Evolutionary conservation across 1,284 basidiomycete genomes (phyloP).

Genomic region (Hemileia vastatrix): DNA sequence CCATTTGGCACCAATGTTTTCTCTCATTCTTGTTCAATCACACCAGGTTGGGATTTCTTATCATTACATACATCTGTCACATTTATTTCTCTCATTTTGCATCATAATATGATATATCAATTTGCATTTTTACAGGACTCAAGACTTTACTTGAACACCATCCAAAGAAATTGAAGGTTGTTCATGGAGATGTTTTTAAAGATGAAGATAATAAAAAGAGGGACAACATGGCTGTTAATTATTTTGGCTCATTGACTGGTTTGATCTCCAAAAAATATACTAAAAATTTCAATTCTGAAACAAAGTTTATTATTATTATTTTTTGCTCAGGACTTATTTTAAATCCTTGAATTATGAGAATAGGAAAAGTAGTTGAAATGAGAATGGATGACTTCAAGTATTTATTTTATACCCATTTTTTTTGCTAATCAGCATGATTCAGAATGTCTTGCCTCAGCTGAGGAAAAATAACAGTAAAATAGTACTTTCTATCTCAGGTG

Average conservation of each 20-base stretch:
- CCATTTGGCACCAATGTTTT: conserved; percentile 12
- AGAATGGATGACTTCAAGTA: conserved; percentile 4
- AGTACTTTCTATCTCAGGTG: conserved; percentile 15
- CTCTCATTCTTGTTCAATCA: conserved; percentile 10
- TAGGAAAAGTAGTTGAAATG: conserved; percentile 5
- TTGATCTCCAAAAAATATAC: too few species aligned
- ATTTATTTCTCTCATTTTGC: too few species aligned
- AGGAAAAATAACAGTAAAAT: background rate
- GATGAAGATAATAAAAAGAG: conserved; percentile 7
- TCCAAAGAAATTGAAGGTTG: background rate
- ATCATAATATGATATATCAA: too few species aligned
- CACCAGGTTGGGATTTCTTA: conserved; percentile 7
- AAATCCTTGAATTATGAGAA: conserved; percentile 13
- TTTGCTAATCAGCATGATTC: conserved; percentile 10
- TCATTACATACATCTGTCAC: too few species aligned
- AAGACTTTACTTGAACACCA: conserved; percentile 1
- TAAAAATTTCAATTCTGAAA: too few species aligned
- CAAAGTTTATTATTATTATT: too few species aligned
- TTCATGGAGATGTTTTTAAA: conserved; percentile 8
- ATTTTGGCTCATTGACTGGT: conserved; percentile 13
- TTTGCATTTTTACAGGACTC: too few species aligned
- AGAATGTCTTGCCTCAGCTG: background rate
- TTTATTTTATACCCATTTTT: conserved; percentile 18
- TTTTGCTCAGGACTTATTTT: conserved; percentile 18
- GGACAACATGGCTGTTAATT: conserved; percentile 7